A percentile compares a stretch with the other conserved stretches of the same genome.
phyloP scores from a whole-genome alignment of 2,329 filamentous ascomycete species.

The Xylariaceae sp. region DNA sequence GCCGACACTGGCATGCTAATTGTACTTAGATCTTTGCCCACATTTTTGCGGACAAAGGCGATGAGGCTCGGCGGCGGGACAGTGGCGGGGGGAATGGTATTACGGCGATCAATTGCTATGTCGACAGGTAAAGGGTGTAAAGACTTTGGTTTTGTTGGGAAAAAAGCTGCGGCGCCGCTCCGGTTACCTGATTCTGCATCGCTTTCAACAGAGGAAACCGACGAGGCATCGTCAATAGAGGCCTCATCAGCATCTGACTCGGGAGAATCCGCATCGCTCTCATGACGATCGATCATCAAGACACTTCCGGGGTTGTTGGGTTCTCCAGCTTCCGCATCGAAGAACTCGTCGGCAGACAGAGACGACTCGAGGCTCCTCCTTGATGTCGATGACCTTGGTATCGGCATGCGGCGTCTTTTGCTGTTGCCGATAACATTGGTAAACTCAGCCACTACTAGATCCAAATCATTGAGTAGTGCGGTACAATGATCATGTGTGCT shows the following conservation, averaged over 20 bases:
- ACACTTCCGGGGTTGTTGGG: constrained; percentile 65
- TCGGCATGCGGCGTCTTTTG: constrained; percentile 73
- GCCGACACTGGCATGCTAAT: constrained; percentile 98
- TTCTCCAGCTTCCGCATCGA: constrained; percentile 80
- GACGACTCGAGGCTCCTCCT: constrained; percentile 80
- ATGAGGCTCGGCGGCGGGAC: constrained; percentile 88
- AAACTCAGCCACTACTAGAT: constrained; percentile 83
- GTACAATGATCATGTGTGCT: constrained; percentile 83
- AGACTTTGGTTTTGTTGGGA: constrained; percentile 76
- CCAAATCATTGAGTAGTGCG: constrained; percentile 82
- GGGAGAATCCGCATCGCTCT: constrained; percentile 70
- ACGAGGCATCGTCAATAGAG: constrained; percentile 60
- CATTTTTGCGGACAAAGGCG: constrained; percentile 93
- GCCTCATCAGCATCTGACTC: constrained; percentile 62
- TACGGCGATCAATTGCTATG: constrained; percentile 68
- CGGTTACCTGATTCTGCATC: constrained; percentile 60
- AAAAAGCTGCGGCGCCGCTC: constrained; percentile 70
- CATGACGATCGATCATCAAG: constrained; percentile 72
- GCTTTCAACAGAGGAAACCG: constrained; percentile 64
- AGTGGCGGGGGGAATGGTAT: constrained; percentile 73
- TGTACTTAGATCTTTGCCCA: constrained; percentile 94
- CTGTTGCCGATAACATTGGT: constrained; percentile 76
- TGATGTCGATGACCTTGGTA: constrained; percentile 55
- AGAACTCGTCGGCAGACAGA: constrained; percentile 84
- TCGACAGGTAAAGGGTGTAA: constrained; percentile 78